phyloP scores from a whole-genome alignment of 495 filamentous ascomycete genomes.

The Neurospora discreta region DNA sequence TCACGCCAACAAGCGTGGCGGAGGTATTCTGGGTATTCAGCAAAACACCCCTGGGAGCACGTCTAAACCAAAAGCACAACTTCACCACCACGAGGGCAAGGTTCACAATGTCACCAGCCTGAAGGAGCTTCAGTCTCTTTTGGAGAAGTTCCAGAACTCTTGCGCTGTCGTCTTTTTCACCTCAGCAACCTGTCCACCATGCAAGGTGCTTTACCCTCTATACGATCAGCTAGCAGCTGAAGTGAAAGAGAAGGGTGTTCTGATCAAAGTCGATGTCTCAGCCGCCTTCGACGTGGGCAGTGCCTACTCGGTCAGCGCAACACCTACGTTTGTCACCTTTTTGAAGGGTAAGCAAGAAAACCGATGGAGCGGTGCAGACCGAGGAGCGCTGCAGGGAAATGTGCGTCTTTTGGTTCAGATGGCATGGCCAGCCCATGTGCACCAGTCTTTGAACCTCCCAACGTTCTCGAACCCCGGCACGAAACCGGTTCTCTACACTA shows the following conservation, averaged over 20 bases:
- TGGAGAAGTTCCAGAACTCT: slow-evolving; percentile 46
- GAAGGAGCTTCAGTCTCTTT: slow-evolving; percentile 46
- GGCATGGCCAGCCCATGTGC: slow-evolving; percentile 68
- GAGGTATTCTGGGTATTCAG: slow-evolving; percentile 41
- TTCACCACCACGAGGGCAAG: slow-evolving; percentile 17
- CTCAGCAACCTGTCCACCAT: slow-evolving; percentile 74
- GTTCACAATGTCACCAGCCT: slow-evolving; percentile 32
- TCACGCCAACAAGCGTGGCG: slow-evolving; percentile 46
- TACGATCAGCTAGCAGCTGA: slow-evolving; percentile 75
- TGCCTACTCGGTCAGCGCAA: slow-evolving; percentile 60
- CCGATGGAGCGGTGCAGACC: slow-evolving; percentile 70
- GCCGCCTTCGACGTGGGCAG: slow-evolving; percentile 51
- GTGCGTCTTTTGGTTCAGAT: slow-evolving; percentile 64
- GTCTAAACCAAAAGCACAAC: slow-evolving; percentile 22
- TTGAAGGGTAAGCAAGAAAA: slow-evolving; percentile 64
- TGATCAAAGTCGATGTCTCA: slow-evolving; percentile 79
- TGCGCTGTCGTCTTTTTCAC: slow-evolving; percentile 91
- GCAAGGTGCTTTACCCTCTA: slow-evolving; percentile 70
- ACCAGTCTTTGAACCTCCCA: slow-evolving; percentile 57
- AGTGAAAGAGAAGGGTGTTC: slow-evolving; percentile 51
- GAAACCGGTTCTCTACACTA: slow-evolving; percentile 62
- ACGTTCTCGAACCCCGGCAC: slow-evolving; percentile 51
- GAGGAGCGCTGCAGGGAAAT: slow-evolving; percentile 54
- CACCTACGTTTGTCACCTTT: slow-evolving; percentile 88
- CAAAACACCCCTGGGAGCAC: slow-evolving; percentile 20